Conservation (phyloP, 192 early-diverging fungal species). For the Chytriomyces sp. region DNA sequence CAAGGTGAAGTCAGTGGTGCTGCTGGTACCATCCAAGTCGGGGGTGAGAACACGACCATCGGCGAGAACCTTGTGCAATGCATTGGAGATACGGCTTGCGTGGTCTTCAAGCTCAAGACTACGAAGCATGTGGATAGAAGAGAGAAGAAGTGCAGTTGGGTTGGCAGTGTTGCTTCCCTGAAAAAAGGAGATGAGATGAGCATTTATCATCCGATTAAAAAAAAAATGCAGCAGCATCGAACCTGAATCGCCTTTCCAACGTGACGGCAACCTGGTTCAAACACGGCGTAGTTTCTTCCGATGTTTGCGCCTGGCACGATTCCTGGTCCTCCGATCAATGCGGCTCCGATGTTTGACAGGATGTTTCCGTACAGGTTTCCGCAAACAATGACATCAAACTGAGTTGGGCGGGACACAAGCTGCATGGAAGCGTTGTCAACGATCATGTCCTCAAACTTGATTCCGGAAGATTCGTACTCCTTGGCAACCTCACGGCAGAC, state of each 20-base stretch:
- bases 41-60: slow-evolving; percentile 77
- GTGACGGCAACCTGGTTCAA: slow-evolving; percentile 98
- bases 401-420: slow-evolving; percentile 94
- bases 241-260: slow-evolving; percentile 89
- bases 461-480: slow-evolving; percentile 84
- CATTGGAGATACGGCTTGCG: slow-evolving; percentile 88
- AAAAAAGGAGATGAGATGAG: neutral
- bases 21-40: slow-evolving; percentile 85
- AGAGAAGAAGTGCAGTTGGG: slow-evolving; percentile 91
- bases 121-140: slow-evolving; percentile 94
- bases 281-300: slow-evolving; percentile 95
- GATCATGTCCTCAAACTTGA: slow-evolving; percentile 98
- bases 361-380: slow-evolving; percentile 99
- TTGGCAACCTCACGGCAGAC: slow-evolving; percentile 95
- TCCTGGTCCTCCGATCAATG: slow-evolving; percentile 93
- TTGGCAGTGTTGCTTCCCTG: slow-evolving; percentile 95
- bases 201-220: slow-evolving; percentile 5
- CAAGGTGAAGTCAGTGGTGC: slow-evolving; percentile 92
- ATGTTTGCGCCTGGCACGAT: slow-evolving; percentile 98
- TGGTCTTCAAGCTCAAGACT: slow-evolving; percentile 89
- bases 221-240: slow-evolving; percentile 17
- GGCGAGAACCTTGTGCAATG: slow-evolving; percentile 87
- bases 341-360: slow-evolving; percentile 97
- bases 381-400: slow-evolving; percentile 99
- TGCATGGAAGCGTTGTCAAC: slow-evolving; percentile 99